Base-by-base conservation (phyloP, 2,329 filamentous ascomycete species). In the Colletotrichum destructivum region DNA sequence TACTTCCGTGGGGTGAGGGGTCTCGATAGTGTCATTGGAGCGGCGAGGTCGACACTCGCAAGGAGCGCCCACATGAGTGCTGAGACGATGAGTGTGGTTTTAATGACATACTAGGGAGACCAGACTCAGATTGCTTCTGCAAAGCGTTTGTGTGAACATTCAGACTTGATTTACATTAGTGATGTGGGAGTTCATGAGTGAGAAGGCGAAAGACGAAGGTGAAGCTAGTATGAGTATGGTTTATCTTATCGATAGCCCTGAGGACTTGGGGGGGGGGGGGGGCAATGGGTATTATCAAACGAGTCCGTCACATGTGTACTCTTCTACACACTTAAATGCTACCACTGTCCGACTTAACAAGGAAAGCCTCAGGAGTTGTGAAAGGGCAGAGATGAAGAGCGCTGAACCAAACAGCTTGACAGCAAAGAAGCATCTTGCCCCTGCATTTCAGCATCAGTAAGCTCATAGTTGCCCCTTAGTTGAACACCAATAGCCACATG, bases 41-140 rank as follows among this genome's bases (percentile, higher is more conserved):
- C 26, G 12, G 42, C 54, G 5, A 55, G 15, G 47, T 21, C 8
- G 26, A 55, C 26, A 35, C n/a, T 40, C 12, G 47, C 11, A 18
- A 66, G 15, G n/a, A 69, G 46, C 38, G 16, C n/a, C 26, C 42
- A 38, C 2, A 52, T 7, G 8, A 35, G 15, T 13, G n/a, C 42
- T 15, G 40, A 9, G 62, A 70, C 26, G 13, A 61, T 13, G 55
- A 54, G 6, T 11, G 3, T 21, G 12, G 15, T 35, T 11, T 44
- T 61, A 18, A 21, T 54, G 42, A 54, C 55, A 60, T 55, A 70
- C 8, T 35, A 35, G 31, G 31, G 31, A 35, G 31, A 35, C 8
- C 31, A 9, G 8, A 35, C 31, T 35, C 31, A 9, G 31, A 4
- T 35, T 35, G 31, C 31, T 35, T 35, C 31, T 35, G 8, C 31